These are phyloP conservation scores for Yamadazyma siamensis DNA, from an alignment of 1,139 yeast species.

Conservation along the genomic window DNA sequence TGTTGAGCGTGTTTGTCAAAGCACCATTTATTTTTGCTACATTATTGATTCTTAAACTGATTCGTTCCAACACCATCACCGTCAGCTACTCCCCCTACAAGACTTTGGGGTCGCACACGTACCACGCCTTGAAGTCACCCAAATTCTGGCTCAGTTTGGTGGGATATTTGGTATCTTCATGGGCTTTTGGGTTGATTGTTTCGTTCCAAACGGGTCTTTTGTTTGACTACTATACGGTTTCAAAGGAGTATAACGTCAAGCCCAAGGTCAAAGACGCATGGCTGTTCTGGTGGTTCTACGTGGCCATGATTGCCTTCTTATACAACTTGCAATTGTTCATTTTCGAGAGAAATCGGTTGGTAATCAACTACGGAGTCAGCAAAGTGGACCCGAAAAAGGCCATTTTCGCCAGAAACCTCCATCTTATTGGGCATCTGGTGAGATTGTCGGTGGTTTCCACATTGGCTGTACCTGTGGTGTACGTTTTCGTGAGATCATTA, in stretches of 20 bases:
- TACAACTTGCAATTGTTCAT: conserved; percentile 55
- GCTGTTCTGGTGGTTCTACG: conserved; percentile 48
- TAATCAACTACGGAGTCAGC: conserved; percentile 45
- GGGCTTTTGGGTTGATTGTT: conserved; percentile 25
- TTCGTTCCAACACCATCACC: conserved; percentile 49
- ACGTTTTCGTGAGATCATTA: conserved; percentile 38
- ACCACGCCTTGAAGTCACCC: conserved; percentile 43
- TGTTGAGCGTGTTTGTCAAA: conserved; percentile 23
- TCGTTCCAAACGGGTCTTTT: conserved; percentile 26
- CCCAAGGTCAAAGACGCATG: conserved; percentile 63
- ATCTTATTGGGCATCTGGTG: conserved; percentile 34
- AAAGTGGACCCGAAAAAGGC: conserved; percentile 40
- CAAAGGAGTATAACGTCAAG: conserved; percentile 48
- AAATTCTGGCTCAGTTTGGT: conserved; percentile 33
- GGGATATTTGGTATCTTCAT: conserved; percentile 39
- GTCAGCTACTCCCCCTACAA: conserved; percentile 51
- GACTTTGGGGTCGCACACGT: conserved; percentile 46
- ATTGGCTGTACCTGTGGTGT: conserved; percentile 43
- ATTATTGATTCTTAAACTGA: conserved; percentile 37
- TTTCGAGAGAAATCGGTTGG: conserved; percentile 59
- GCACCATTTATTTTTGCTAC: conserved; percentile 32
- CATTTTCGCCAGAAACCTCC: conserved; percentile 29
- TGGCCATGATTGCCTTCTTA: conserved; percentile 35
- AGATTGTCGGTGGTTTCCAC: conserved; percentile 26
- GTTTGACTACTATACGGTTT: conserved; percentile 30